Conservation (phyloP, 2,329 filamentous ascomycete genomes). For the Pestalotiopsis sp. region DNA sequence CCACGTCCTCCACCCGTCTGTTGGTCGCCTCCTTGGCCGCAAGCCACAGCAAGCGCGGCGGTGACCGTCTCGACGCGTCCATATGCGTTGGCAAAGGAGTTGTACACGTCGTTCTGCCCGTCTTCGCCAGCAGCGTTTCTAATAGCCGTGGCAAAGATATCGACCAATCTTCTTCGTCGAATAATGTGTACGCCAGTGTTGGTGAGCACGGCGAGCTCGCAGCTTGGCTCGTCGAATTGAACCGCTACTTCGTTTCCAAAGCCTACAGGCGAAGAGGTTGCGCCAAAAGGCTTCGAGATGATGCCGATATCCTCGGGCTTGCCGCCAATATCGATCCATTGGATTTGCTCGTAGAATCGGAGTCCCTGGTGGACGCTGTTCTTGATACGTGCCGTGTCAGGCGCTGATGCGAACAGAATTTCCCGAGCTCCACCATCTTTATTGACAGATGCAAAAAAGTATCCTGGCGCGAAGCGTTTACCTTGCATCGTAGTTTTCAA, state of each 20-base stretch:
- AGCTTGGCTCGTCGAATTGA: constrained; percentile 80
- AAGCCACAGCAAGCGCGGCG: constrained; percentile 90
- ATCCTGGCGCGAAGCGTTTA: constrained; percentile 78
- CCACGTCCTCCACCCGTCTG: constrained; percentile 72
- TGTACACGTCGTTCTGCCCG: constrained; percentile 78
- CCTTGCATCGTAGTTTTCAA: constrained; percentile 55
- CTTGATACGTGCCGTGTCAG: constrained; percentile 86
- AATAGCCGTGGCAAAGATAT: constrained; percentile 86
- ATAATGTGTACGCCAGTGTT: constrained; percentile 89
- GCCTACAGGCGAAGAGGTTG: constrained; percentile 68
- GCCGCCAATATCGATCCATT: constrained; percentile 76
- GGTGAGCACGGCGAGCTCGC: constrained; percentile 89
- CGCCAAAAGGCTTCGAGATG: constrained; percentile 73
- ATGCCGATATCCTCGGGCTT: constrained; percentile 79
- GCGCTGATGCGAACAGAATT: constrained; percentile 80
- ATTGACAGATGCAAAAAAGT: constrained; percentile 83
- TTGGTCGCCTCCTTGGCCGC: constrained; percentile 83
- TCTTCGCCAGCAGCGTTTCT: constrained; percentile 75
- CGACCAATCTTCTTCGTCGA: constrained; percentile 81
- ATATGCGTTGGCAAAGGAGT: constrained; percentile 83
- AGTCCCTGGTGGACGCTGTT: constrained; percentile 55
- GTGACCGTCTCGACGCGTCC: constrained; percentile 88
- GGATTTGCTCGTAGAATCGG: constrained; percentile 77
- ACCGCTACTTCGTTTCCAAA: constrained; percentile 96
- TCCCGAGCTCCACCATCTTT: constrained; percentile 54